Evolutionary conservation across 2,329 filamentous ascomycete genomes (phyloP).

Genomic region (Aureobasidium sp.): DNA sequence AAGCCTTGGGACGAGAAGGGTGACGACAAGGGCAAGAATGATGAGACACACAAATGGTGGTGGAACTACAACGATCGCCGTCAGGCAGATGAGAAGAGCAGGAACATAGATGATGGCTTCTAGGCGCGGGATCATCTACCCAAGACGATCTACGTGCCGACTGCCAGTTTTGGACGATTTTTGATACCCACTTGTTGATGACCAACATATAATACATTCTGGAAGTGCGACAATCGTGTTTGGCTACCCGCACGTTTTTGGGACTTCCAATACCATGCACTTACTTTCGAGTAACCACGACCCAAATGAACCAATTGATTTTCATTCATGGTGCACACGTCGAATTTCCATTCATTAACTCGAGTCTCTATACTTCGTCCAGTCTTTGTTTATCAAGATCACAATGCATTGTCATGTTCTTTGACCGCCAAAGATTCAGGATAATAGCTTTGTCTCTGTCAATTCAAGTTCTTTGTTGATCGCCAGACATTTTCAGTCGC

Average conservation of each 20-base stretch:
- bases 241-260: too few species aligned
- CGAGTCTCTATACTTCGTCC: neutral
- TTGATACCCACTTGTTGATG: neutral
- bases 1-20: conserved; percentile 55
- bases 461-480: neutral
- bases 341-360: too few species aligned
- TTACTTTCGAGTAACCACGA: neutral
- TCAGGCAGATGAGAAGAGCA: conserved; percentile 38
- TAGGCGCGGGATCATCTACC: conserved; percentile 20
- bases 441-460: neutral
- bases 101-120: conserved; percentile 45
- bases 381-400: neutral
- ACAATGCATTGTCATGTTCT: neutral
- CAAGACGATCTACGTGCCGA: neutral
- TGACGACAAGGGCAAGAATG: conserved; percentile 31
- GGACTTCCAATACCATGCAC: neutral
- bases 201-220: neutral
- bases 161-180: neutral
- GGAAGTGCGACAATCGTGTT: neutral
- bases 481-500: neutral
- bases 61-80: conserved; percentile 45
- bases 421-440: neutral
- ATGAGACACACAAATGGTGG: conserved; percentile 52
- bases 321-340: neutral
- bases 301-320: neutral